Conservation (phyloP, 2,329 filamentous ascomycete species). For the Stemphylium vesicarium region DNA sequence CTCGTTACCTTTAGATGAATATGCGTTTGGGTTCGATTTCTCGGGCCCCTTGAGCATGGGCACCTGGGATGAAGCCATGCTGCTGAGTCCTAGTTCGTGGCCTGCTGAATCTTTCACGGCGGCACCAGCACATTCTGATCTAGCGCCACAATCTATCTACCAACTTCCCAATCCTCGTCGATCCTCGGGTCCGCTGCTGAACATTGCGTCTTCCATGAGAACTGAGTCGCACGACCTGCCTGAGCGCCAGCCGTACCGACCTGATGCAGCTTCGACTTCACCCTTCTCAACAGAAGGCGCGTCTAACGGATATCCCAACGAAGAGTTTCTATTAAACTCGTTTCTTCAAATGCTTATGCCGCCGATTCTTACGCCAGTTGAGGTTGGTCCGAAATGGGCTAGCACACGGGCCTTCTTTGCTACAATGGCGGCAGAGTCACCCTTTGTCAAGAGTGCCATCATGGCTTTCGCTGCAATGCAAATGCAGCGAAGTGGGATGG, state of each 20-base stretch:
- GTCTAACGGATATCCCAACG: constrained; percentile 32
- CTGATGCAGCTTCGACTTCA: constrained; percentile 34
- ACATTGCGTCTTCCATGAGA: constrained; percentile 11
- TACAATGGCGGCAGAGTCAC: constrained; percentile 56
- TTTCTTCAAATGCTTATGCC: constrained; percentile 59
- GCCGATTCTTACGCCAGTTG: constrained; percentile 61
- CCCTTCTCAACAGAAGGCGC: constrained; percentile 38
- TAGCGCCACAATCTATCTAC: constrained; percentile 30
- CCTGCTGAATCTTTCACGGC: constrained; percentile 27
- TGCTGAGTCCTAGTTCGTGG: constrained; percentile 41
- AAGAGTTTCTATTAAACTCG: constrained; percentile 55
- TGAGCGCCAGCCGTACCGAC: constrained; percentile 15
- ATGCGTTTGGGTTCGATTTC: constrained; percentile 33
- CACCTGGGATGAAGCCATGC: constrained; percentile 42
- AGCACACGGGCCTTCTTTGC: constrained; percentile 58
- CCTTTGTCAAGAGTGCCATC: constrained; percentile 57
- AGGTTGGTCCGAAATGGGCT: constrained; percentile 59
- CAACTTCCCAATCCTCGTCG: constrained; percentile 26
- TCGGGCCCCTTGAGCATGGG: constrained; percentile 36
- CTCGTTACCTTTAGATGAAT: constrained; percentile 25
- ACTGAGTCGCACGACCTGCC: constrained; percentile 21
- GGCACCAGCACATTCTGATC: constrained; percentile 17
- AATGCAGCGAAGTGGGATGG: constrained; percentile 46
- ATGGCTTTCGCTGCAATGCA: constrained; percentile 59
- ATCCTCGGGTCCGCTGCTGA: constrained; percentile 16